Conservation (phyloP, 768 basidiomycete species). For the Leccinum barrowsii region DNA sequence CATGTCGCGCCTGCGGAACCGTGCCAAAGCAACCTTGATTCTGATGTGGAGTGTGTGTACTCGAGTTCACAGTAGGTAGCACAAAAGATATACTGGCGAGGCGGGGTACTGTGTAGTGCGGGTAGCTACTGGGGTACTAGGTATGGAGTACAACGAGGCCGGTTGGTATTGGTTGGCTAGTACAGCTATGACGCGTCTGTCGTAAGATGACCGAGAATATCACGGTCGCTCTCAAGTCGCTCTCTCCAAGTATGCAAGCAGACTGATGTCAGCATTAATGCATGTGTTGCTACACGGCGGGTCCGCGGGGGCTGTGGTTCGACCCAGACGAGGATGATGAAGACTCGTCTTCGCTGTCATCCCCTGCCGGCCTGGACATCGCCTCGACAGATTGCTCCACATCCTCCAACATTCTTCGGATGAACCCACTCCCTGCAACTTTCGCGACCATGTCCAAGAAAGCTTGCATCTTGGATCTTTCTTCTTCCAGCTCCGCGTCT, state of each 20-base stretch:
- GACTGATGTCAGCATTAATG: not conserved
- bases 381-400: slow-evolving; percentile 12
- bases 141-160: not conserved
- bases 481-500: slow-evolving; percentile 24
- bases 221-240: not conserved
- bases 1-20: not conserved
- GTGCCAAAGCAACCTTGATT: not conserved
- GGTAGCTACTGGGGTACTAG: not conserved
- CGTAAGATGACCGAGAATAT: not conserved
- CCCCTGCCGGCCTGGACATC: slow-evolving; percentile 10
- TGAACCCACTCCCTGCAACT: slow-evolving; percentile 28
- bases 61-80: not conserved
- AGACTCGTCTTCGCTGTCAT: not conserved
- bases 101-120: not conserved
- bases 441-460: slow-evolving; percentile 22
- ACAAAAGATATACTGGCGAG: not conserved
- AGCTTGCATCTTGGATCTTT: slow-evolving; percentile 20
- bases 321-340: slow-evolving; percentile 4
- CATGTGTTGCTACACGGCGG: not conserved
- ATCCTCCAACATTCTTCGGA: slow-evolving; percentile 24
- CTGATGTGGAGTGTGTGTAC: not conserved
- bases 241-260: not conserved
- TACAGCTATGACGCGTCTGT: not conserved
- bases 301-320: no score
- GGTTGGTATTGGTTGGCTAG: not conserved